Base-by-base conservation (phyloP, 371 early-diverging fungal genomes). In the Lichtheimia corymbifera region DNA sequence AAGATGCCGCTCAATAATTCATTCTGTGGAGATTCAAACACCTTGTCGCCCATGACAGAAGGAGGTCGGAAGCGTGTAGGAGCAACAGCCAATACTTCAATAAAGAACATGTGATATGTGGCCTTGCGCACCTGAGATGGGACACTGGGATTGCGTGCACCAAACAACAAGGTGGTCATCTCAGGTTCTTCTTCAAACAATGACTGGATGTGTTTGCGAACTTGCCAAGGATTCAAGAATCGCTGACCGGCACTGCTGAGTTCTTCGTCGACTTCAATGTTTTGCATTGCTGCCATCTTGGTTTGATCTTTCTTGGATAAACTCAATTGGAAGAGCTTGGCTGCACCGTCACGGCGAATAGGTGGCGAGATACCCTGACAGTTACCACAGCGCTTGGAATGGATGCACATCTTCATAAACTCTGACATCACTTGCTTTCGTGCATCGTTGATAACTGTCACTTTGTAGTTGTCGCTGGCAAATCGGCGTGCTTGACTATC, bases 11-110 rank as follows among this genome's bases (percentile, higher is more conserved):
- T 85, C 57, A 99, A 78, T 40, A 90, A 84, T 58, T 85, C 84
- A 83, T 98, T 99, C 72, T 97, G 97, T 15, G 96, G 90, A 73
- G 97, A 92, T 72, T 99, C 99, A 73, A 91, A 93, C n/a, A 89
- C 65, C 70, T 90, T 85, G 58, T 94, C 98, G 60, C 88, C 89
- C 87, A 97, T 87, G 55, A 91, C 84, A 7, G 91, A 89, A 18
- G 96, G 86, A 28, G 99, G 99, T 40, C 99, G 92, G 89, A 99
- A 98, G 53, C 92, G 90, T 50, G 92, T 94, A 24, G 99, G 99
- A 5, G 98, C 81, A 25, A 99, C 98, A 1, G 97, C 85, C n/a
- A 99, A 74, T 15, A 86, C 88, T 56, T 97, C 92, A 51, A 97
- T 79, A 79, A 99, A 99, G 83, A 99, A 99, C 83, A 96, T 95